Conservation (phyloP, 169 alveolate genomes). For the Plasmodium ovale region DNA sequence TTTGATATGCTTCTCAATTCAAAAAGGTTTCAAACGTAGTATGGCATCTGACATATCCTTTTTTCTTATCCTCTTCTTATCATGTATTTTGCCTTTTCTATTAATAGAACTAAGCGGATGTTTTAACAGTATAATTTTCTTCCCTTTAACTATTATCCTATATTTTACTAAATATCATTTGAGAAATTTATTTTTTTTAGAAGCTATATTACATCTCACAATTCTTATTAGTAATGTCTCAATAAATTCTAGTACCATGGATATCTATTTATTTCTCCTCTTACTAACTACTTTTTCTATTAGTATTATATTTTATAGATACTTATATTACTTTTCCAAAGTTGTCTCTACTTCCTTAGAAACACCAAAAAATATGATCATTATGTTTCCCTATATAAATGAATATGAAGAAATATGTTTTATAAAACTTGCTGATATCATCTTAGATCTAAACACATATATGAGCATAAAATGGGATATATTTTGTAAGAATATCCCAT, state of each 20-base stretch:
- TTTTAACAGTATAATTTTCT: constrained; percentile 55
- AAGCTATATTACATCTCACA: constrained; percentile 2
- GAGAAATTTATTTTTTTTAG: constrained; percentile 41
- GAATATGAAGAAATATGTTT: constrained; percentile 62
- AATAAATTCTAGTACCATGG: constrained; percentile 28
- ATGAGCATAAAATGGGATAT: constrained; percentile 36
- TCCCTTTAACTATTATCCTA: constrained; percentile 26
- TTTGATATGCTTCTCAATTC: constrained; percentile 37
- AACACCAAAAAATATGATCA: constrained; percentile 15
- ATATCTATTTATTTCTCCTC: constrained; percentile 20
- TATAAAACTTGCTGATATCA: constrained; percentile 51
- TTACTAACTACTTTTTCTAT: constrained; percentile 8
- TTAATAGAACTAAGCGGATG: constrained; percentile 36
- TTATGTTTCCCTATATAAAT: constrained; percentile 62
- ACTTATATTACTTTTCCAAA: constrained; percentile 59
- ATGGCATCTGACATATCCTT: constrained; percentile 33
- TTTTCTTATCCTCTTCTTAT: constrained; percentile 24
- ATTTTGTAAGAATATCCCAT: constrained; percentile 28
- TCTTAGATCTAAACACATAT: constrained; percentile 59
- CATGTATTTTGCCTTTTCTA: constrained; percentile 46
- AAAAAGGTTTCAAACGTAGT: constrained; percentile 6
- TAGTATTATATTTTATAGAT: constrained; percentile 50
- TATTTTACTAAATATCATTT: constrained; percentile 55
- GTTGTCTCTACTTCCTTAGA: constrained; percentile 1
- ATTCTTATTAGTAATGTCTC: constrained; percentile 22